phyloP scores from a whole-genome alignment of 2,329 filamentous ascomycete species.

The Emmonsia crescens region DNA sequence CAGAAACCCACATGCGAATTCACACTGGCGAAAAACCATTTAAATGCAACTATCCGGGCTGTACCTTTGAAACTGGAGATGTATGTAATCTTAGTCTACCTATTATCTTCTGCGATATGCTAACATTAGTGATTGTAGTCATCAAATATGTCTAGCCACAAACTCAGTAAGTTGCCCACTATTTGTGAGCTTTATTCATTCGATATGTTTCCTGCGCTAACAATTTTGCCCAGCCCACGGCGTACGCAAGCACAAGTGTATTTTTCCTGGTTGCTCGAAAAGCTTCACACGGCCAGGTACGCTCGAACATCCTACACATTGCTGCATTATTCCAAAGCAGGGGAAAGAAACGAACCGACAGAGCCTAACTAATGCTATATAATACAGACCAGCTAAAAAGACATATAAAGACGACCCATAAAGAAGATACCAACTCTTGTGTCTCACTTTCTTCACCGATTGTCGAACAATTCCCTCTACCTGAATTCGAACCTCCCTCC shows the following conservation, averaged over 20 bases:
- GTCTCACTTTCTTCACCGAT: constrained; percentile 18
- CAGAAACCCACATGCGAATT: constrained; percentile 34
- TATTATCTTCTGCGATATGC: constrained; percentile 1
- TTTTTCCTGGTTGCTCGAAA: constrained; percentile 29
- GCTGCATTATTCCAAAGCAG: background rate
- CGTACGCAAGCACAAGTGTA: constrained; percentile 33
- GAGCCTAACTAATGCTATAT: constrained; percentile 4
- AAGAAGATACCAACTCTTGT: constrained; percentile 15
- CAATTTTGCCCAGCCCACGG: constrained; percentile 23
- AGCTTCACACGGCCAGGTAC: constrained; percentile 36
- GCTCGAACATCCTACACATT: constrained; percentile 4
- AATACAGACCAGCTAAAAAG: constrained; percentile 32
- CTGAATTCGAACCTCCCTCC: background rate
- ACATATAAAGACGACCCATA: constrained; percentile 29
- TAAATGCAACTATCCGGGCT: constrained; percentile 33
- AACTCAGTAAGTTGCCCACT: constrained; percentile 25
- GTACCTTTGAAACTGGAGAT: constrained; percentile 34
- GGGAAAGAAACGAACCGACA: background rate
- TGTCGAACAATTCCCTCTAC: constrained; percentile 12
- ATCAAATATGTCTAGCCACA: constrained; percentile 37
- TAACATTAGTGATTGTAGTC: constrained; percentile 19
- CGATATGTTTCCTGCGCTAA: background rate
- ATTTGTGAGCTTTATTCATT: background rate
- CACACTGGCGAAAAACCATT: constrained; percentile 36
- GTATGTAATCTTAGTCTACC: constrained; percentile 19